A percentile compares a stretch with the other conserved stretches of the same genome.
These are phyloP conservation scores for Coemansia sp. DNA, from an alignment of 192 early-diverging fungal species.

Conservation along the genomic window DNA sequence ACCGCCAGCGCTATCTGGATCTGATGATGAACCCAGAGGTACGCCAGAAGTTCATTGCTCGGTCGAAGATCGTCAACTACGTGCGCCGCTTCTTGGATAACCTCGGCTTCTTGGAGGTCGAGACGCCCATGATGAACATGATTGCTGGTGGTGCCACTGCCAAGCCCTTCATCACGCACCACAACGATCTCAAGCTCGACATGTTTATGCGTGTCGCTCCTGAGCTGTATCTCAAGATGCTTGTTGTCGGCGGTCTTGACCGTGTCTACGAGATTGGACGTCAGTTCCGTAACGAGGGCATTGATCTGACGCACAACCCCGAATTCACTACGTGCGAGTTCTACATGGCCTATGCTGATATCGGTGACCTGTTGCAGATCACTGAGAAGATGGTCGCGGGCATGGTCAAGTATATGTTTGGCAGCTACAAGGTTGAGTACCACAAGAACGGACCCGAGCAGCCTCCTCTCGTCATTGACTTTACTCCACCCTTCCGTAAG, in stretches of 20 bases:
- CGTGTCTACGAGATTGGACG: slow-evolving; percentile 99
- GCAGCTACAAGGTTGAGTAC: slow-evolving; percentile 88
- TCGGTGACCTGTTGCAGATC: slow-evolving; percentile 95
- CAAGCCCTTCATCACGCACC: slow-evolving; percentile 98
- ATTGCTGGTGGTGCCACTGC: slow-evolving; percentile 98
- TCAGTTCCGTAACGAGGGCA: slow-evolving; percentile 98
- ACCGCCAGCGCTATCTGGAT: slow-evolving; percentile 97
- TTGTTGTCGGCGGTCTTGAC: slow-evolving; percentile 97
- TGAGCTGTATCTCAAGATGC: slow-evolving; percentile 96
- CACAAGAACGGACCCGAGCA: slow-evolving; percentile 88
- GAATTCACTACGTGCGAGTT: slow-evolving; percentile 99
- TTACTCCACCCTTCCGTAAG: slow-evolving; percentile 93
- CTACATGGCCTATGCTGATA: slow-evolving; percentile 99
- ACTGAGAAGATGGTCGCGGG: slow-evolving; percentile 85
- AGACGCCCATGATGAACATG: slow-evolving; percentile 99
- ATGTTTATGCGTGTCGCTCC: slow-evolving; percentile 99
- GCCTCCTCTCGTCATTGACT: slow-evolving; percentile 83
- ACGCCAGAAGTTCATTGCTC: slow-evolving; percentile 90
- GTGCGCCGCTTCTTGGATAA: slow-evolving; percentile 93
- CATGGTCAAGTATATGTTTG: slow-evolving; percentile 93
- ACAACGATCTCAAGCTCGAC: slow-evolving; percentile 99
- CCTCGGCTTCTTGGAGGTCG: slow-evolving; percentile 96
- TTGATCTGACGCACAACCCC: slow-evolving; percentile 99
- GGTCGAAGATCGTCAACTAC: slow-evolving; percentile 95
- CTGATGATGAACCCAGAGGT: slow-evolving; percentile 98